These are phyloP conservation scores for Globomyces sp. DNA, from an alignment of 371 early-diverging fungal genomes.

Conservation along the genomic window DNA sequence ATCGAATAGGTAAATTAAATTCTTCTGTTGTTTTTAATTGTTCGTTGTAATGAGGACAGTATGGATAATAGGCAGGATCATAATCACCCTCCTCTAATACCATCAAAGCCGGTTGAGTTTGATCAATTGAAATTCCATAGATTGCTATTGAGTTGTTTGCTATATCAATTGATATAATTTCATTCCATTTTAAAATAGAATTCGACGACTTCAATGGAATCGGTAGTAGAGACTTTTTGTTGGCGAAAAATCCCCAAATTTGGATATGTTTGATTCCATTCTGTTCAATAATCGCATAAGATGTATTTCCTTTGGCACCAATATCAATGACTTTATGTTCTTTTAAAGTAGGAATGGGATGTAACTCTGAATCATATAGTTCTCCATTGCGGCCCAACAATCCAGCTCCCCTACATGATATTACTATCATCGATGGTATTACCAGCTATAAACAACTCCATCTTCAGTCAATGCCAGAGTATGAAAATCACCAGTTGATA, in stretches of 20 bases:
- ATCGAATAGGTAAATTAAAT: not conserved
- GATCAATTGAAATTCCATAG: not conserved
- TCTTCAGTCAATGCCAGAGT: conserved; percentile 4
- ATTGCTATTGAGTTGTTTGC: not conserved
- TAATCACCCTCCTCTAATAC: not conserved
- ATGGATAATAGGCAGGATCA: not conserved
- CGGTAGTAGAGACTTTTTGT: not conserved
- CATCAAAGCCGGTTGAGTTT: not conserved
- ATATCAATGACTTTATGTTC: not conserved
- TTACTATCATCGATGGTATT: no score
- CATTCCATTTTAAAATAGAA: not conserved
- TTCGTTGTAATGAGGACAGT: conserved; percentile 1
- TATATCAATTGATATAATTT: not conserved
- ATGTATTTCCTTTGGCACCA: conserved; percentile 3
- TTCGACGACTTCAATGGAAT: not conserved
- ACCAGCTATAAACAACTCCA: conserved; percentile 7
- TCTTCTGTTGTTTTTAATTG: not conserved
- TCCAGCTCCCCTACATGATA: not conserved
- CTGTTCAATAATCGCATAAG: not conserved
- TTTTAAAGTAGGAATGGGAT: not conserved
- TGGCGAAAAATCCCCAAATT: conserved; percentile 8
- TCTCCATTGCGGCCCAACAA: not conserved
- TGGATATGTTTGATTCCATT: conserved; percentile 9
- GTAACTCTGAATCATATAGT: not conserved
- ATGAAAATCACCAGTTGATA: conserved; percentile 12